Evolutionary conservation across 2,329 filamentous ascomycete genomes (phyloP).

Genomic region (Neofusicoccum sp.): DNA sequence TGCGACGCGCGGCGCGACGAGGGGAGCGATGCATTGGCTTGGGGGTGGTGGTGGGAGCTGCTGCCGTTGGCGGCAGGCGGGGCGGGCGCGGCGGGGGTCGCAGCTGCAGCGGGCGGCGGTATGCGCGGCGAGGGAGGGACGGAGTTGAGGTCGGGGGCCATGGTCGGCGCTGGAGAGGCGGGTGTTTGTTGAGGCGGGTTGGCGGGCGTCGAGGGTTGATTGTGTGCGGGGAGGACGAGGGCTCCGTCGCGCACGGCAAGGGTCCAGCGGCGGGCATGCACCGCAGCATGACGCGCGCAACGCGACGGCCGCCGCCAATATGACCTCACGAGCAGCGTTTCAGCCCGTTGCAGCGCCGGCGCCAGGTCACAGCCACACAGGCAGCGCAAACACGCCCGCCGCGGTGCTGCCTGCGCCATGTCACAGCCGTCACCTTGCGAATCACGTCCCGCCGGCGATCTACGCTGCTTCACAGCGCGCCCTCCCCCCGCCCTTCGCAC

Average conservation of each 20-base stretch:
- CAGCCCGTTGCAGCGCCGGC: neutral
- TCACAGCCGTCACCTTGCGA: neutral
- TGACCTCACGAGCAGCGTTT: neutral
- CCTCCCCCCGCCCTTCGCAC: neutral
- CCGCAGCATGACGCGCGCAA: conserved; percentile 10
- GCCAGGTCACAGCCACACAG: conserved; percentile 1
- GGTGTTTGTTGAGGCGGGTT: conserved; percentile 12
- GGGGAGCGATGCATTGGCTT: conserved; percentile 35
- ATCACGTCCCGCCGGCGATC: neutral
- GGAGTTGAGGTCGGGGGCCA: conserved; percentile 52
- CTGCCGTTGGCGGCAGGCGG: conserved; percentile 21
- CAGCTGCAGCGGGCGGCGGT: conserved; percentile 32
- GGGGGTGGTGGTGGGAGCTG: conserved; percentile 30
- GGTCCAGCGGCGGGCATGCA: neutral
- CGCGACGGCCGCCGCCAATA: conserved; percentile 1
- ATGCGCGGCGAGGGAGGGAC: conserved; percentile 39
- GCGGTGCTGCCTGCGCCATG: neutral
- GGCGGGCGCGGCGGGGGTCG: conserved; percentile 27
- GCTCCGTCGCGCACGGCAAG: neutral
- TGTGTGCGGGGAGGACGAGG: conserved; percentile 3
- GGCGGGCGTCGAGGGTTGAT: neutral
- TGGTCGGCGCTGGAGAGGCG: conserved; percentile 24
- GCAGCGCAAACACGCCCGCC: neutral
- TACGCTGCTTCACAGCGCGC: neutral
- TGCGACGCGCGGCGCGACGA: conserved; percentile 48